Conservation (phyloP, 2,329 filamentous ascomycete species). For the Trichoderma koningiopsis region DNA sequence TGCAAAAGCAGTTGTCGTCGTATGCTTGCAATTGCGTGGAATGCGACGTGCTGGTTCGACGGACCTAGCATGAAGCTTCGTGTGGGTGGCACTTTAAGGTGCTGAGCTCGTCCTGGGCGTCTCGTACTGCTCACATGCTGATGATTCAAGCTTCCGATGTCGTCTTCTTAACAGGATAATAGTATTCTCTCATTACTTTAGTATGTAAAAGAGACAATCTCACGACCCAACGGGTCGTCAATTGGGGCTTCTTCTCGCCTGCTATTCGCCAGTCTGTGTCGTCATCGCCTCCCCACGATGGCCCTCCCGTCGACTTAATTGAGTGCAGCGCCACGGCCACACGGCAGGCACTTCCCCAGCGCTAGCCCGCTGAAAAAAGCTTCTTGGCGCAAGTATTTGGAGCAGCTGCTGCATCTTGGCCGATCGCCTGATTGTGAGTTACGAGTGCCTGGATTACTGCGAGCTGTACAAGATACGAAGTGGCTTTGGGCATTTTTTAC, state of each 20-base stretch:
- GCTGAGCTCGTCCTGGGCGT: neutral
- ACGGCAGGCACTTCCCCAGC: neutral
- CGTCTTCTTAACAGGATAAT: neutral
- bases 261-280: slow-evolving; percentile 24
- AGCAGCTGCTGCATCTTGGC: neutral
- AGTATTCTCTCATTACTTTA: neutral
- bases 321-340: neutral
- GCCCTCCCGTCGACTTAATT: neutral
- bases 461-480: neutral
- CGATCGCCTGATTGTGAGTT: slow-evolving; percentile 5
- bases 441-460: neutral
- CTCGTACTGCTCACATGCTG: neutral
- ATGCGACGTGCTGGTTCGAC: neutral
- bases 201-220: neutral
- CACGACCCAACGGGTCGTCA: neutral
- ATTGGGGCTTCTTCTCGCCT: neutral
- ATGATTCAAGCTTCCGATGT: neutral
- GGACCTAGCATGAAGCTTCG: neutral
- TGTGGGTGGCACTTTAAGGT: neutral
- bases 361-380: slow-evolving; percentile 4
- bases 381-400: slow-evolving; percentile 4
- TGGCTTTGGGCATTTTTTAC: neutral
- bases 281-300: slow-evolving; percentile 29
- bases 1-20: neutral
- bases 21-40: neutral